phyloP scores from a whole-genome alignment of 1,139 yeast species.

The Suhomyces bokatorum region DNA sequence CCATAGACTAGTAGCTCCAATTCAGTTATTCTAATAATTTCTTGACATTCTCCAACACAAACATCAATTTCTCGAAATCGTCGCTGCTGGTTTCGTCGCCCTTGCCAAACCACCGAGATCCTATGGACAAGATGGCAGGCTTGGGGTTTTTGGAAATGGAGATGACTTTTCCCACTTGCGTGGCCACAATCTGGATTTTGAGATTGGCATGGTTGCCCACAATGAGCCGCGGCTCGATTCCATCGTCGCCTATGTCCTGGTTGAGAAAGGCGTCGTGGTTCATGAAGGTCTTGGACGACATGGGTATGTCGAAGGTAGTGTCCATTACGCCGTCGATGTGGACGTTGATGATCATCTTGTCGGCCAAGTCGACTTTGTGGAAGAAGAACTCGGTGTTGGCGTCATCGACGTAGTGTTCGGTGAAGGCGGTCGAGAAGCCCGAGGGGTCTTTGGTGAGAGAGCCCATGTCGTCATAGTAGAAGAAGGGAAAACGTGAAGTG shows the following conservation, averaged over 20 bases:
- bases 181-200: constrained; percentile 43
- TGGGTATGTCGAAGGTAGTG: constrained; percentile 43
- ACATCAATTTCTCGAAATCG: constrained; percentile 46
- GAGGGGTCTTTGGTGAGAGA: constrained; percentile 18
- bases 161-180: constrained; percentile 45
- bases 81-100: constrained; percentile 33
- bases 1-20: too few species aligned
- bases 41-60: constrained; percentile 38
- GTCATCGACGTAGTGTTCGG: constrained; percentile 19
- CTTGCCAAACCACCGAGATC: constrained; percentile 46
- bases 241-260: constrained; percentile 23
- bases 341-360: constrained; percentile 38
- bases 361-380: constrained; percentile 38
- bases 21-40: constrained; percentile 12
- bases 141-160: constrained; percentile 30
- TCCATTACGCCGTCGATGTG: constrained; percentile 42
- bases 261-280: constrained; percentile 12
- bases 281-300: constrained; percentile 35
- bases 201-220: constrained; percentile 44
- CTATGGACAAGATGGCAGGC: constrained; percentile 39
- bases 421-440: constrained; percentile 24
- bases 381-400: constrained; percentile 27
- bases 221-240: constrained; percentile 42
- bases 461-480: background rate
- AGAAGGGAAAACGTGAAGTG: too few species aligned